Base-by-base conservation (phyloP, 345 rosid species). In the Trapa bicornis region DNA sequence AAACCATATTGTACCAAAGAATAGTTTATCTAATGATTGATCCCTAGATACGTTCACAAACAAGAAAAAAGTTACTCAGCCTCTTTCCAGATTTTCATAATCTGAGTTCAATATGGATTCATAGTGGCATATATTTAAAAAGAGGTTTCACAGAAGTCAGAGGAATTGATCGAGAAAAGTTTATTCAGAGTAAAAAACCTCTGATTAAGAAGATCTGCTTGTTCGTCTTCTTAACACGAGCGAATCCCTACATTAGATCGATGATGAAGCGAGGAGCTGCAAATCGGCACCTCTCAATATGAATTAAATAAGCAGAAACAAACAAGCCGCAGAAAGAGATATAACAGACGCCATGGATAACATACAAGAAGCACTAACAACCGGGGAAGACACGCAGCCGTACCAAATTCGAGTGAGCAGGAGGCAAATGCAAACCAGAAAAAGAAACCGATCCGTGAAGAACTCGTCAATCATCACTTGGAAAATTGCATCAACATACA, bases 401-500 rank as follows among this genome's bases (percentile, higher is more conserved):
- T 29, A 50, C 56, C 60, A 1, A 22, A 54, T 54, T 32, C 63
- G 15, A 35, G 1, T 8, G 32, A 32, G 37, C 63, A 7, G 38
- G 38, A 0, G 10, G 37, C 36, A 3, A 3, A 3, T 22, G 16
- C 2, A 58, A 11, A 15, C 29, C 29, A 22, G 29, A 22, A 22
- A 22, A 16, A 11, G 13, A 32, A 58, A 58, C 13, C 63, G 63
- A 58, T 32, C 38, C 63, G 35, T 54, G 38, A 11, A 48, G 70
- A 52, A 53, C 70, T 67, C 70, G 70, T 67, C 70, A 67, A 67
- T 67, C 70, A 67, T 67, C 61, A 67, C 70, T 67, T 67, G 70
- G 4, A 67, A 54, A 11, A 11, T 32, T 15, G 3, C 16, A 37
- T 12, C 3, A 41, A 2, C 56, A 6, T 22, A 50, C 16, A 11